Percentiles rank a stretch among this genome's conserved stretches.
These are phyloP conservation scores for Chlorella sp. DNA, from an alignment of 139 green algal genomes.

Conservation along the genomic window DNA sequence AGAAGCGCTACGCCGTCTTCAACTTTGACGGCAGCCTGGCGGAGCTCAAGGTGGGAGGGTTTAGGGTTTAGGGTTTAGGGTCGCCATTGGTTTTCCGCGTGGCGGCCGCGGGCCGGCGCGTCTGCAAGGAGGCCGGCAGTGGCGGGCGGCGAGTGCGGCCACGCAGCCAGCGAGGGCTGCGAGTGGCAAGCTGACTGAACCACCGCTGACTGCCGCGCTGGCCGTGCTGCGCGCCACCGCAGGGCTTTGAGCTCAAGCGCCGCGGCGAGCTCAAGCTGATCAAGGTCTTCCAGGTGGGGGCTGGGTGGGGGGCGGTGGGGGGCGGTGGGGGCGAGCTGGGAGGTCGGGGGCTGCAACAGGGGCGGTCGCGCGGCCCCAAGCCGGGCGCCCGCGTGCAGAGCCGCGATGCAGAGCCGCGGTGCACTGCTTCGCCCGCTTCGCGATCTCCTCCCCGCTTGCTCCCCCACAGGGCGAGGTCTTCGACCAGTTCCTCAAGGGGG, in stretches of 20 bases:
- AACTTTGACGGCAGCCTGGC: conserved; percentile 91
- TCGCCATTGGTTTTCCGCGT: background rate
- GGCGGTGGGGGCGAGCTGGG: background rate
- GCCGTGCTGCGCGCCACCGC: no score
- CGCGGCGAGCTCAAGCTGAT: conserved; percentile 98
- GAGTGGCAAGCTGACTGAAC: background rate
- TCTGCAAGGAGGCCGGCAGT: no score
- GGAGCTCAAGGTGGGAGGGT: conserved; percentile 92
- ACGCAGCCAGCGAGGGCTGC: background rate
- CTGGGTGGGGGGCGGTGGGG: background rate
- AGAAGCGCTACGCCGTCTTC: conserved; percentile 99
- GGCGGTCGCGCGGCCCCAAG: background rate
- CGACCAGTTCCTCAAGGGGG: conserved; percentile 89
- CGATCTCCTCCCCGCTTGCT: background rate
- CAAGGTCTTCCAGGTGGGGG: conserved; percentile 93
- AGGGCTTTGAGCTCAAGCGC: conserved; percentile 94
- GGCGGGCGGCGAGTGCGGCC: no score
- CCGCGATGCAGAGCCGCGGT: background rate
- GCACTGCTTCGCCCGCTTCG: background rate
- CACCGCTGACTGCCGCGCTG: no score
- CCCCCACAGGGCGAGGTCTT: conserved; percentile 80
- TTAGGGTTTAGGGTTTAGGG: no score
- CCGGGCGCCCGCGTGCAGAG: background rate
- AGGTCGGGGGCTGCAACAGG: background rate
- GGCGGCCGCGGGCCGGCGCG: no score